Base-by-base conservation (phyloP, 2,329 filamentous ascomycete species). In the Penicillium sp. region DNA sequence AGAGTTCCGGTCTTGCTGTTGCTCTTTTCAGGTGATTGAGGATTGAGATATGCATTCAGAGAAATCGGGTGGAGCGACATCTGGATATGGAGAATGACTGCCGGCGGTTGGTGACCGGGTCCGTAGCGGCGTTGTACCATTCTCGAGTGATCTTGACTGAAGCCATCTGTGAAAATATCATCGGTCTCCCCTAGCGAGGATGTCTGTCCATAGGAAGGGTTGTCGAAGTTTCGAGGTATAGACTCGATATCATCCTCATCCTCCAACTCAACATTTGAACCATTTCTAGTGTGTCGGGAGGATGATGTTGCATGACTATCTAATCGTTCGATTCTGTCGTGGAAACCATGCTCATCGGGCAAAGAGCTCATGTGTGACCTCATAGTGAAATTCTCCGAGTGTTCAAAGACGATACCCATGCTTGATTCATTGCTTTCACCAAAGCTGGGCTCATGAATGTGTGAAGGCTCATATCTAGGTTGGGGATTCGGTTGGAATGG, bases 11-110 rank as follows among this genome's bases (percentile, higher is more conserved):
- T 45, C 51, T 62, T 61, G n/a, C 57, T 46, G 49, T 53, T 29
- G n/a, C 68, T 55, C 31, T 63, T 64, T 1, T 50, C 51, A 23
- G 56, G 52, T 10, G 69, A 57, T 43, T 74, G 67, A 14, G 77
- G 71, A 46, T 77, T 81, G 5, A 89, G 69, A 63, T 85, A 88
- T 1, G 83, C 81, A 9, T 82, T 80, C 11, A 90, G 77, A 2
- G 85, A 88, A 52, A 87, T 78, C 1, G 86, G 85, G 68, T 88
- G 85, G 3, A 87, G 76, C 4, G 83, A 84, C 85, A 89, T 89
- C 66, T 89, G 86, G n/a, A 89, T 85, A 68, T 88, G 86, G 9
- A 89, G 76, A 5, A 82, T 81, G 11, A 86, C 67, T 21, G 74
- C 69, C 25, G 71, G 74, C 4, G 68, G 63, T 39, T 73, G 68